These are phyloP conservation scores for Schizosaccharomyces pombe DNA, from an alignment of 805 yeast species.

Conservation along the genomic window DNA sequence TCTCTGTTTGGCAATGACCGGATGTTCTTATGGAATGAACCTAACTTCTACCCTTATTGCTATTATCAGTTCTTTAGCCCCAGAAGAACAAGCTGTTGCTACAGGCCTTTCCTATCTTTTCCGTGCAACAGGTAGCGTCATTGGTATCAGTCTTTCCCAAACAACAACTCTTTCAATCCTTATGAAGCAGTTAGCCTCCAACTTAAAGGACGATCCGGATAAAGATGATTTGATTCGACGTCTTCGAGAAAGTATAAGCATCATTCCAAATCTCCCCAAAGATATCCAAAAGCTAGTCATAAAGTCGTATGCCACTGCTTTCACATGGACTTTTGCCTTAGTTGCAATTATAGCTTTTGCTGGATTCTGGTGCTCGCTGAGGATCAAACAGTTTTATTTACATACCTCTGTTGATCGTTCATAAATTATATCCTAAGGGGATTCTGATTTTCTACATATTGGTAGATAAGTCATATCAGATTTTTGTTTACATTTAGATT, in stretches of 20 bases:
- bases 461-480: too few relatives aligned
- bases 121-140: slow-evolving; percentile 66
- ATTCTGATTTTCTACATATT: too few relatives aligned
- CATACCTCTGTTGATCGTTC: slow-evolving; percentile 19
- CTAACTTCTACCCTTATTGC: slow-evolving; percentile 53
- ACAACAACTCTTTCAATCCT: slow-evolving; percentile 38
- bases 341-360: slow-evolving; percentile 21
- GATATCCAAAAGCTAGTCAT: slow-evolving; percentile 20
- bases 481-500: too few relatives aligned
- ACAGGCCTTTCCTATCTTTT: slow-evolving; percentile 79
- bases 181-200: slow-evolving; percentile 12
- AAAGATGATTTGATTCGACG: slow-evolving; percentile 14
- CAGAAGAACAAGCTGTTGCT: slow-evolving; percentile 52
- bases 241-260: slow-evolving; percentile 31
- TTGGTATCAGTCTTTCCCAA: slow-evolving; percentile 51
- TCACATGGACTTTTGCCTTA: slow-evolving; percentile 27
- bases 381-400: slow-evolving; percentile 33
- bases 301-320: slow-evolving; percentile 25
- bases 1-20: slow-evolving; percentile 37
- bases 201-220: slow-evolving; percentile 13
- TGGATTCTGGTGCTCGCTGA: slow-evolving; percentile 22
- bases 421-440: too few relatives aligned
- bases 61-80: slow-evolving; percentile 50
- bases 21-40: slow-evolving; percentile 42
- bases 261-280: slow-evolving; percentile 25